Evolutionary conservation across 768 basidiomycete species (phyloP).

Genomic region (Russula earlei): DNA sequence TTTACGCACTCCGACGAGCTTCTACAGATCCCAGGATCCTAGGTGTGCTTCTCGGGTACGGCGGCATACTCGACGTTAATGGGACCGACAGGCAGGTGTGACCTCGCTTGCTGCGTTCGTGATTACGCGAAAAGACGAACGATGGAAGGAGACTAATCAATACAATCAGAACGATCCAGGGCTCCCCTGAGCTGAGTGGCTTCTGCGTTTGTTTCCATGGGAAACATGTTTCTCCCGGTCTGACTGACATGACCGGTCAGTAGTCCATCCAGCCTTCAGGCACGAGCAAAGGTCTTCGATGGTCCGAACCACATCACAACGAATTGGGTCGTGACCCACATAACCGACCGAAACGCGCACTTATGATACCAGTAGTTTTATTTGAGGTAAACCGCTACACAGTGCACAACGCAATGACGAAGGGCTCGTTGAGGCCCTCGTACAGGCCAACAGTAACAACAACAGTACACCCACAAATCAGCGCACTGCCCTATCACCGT

Average conservation of each 20-base stretch:
- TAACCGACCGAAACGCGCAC: neutral
- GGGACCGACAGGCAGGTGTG: constrained; percentile 26
- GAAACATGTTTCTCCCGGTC: neutral
- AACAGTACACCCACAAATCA: constrained; percentile 11
- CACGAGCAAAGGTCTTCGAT: too few species aligned
- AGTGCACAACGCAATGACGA: neutral
- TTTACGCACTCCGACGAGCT: constrained; percentile 44
- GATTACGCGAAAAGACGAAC: too few species aligned
- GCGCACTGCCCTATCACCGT: constrained; percentile 8
- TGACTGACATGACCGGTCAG: neutral
- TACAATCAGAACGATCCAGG: neutral
- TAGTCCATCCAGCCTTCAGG: too few species aligned
- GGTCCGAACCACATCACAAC: constrained; percentile 2
- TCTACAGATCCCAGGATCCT: constrained; percentile 59
- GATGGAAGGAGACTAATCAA: neutral
- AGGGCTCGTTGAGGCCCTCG: constrained; percentile 51
- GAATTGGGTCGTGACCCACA: neutral
- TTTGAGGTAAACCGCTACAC: neutral
- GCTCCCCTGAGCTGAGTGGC: neutral
- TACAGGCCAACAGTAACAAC: constrained; percentile 14
- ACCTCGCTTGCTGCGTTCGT: too few species aligned
- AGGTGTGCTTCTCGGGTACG: constrained; percentile 40
- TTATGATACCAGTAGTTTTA: too few species aligned
- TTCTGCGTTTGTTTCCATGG: constrained; percentile 8
- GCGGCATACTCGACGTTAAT: constrained; percentile 40